These are phyloP conservation scores for Zea mays DNA, from an alignment of 176 grass and related monocot species.

Conservation along the genomic window Zm-B73-REFERENCE-NAM-5.0 NC_050100.1:79861501-79862000, in stretches of 20 bases:
- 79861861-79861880: constrained; percentile 31
- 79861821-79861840: constrained; percentile 57
- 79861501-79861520: background rate
- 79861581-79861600: background rate
- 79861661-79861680: constrained; percentile 56
- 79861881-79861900: background rate
- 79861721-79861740: background rate
- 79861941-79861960: background rate
- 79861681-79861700: constrained; percentile 36
- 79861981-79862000: constrained; percentile 70
- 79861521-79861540: constrained; percentile 1
- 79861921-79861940: background rate
- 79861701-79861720: background rate
- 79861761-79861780: constrained; percentile 14
- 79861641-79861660: constrained; percentile 84
- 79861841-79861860: constrained; percentile 53
- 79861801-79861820: constrained; percentile 34
- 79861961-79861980: constrained; percentile 42
- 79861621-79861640: constrained; percentile 91
- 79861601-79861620: constrained; percentile 65
- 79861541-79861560: background rate
- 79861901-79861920: background rate
- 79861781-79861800: constrained; percentile 52
- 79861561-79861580: background rate
- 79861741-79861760: background rate